Conservation (phyloP, 176 grass and related monocot species). For the bread wheat (Triticum aestivum) region DNA sequence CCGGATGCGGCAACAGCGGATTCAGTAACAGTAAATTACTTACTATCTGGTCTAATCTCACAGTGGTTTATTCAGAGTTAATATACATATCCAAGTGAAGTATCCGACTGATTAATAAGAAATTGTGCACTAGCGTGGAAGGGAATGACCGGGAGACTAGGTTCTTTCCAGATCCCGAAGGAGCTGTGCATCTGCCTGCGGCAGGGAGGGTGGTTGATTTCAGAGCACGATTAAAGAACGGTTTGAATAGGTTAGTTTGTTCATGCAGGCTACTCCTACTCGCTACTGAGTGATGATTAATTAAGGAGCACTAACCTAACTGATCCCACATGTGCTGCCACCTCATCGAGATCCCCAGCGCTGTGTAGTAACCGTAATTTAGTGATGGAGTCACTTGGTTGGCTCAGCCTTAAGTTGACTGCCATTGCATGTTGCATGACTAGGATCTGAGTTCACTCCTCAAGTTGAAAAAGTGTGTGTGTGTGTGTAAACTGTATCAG, state of each 20-base stretch:
- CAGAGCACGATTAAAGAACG: constrained; percentile 17
- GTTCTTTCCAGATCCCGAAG: constrained; percentile 43
- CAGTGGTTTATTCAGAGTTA: background rate
- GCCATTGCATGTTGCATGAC: background rate
- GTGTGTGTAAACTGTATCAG: too few relatives aligned
- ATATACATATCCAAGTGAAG: constrained; percentile 29
- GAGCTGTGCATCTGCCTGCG: background rate
- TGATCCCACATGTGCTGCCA: background rate
- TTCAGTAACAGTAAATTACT: background rate
- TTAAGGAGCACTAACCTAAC: background rate
- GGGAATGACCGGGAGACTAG: constrained; percentile 25
- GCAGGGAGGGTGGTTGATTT: constrained; percentile 15
- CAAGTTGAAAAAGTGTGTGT: background rate
- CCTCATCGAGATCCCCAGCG: background rate
- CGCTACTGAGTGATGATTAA: background rate
- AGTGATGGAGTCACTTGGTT: background rate
- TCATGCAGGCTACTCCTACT: constrained; percentile 10
- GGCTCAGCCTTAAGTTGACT: background rate
- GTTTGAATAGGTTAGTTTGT: background rate
- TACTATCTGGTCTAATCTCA: background rate
- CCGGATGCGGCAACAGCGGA: background rate
- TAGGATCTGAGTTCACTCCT: background rate
- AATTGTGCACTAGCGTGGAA: background rate
- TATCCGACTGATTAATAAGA: constrained; percentile 38
- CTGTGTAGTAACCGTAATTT: background rate